Conservation (phyloP, 495 filamentous ascomycete genomes). For the Daldinia vernicosa region DNA sequence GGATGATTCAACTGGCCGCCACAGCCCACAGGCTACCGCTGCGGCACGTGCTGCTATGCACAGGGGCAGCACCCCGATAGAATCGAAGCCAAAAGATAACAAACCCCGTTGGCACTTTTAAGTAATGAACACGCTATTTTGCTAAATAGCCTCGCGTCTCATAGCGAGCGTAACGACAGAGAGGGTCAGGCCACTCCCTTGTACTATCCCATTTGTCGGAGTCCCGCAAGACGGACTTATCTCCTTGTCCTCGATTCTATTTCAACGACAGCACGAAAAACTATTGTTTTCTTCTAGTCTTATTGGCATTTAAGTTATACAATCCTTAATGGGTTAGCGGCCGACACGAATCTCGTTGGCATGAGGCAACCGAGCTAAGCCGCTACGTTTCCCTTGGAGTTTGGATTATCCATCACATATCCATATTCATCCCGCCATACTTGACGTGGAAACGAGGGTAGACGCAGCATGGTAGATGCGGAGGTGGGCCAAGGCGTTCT, state of each 20-base stretch:
- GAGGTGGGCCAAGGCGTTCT: constrained; percentile 33
- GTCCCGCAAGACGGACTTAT: constrained; percentile 27
- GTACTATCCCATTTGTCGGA: constrained; percentile 29
- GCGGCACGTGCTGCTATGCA: constrained; percentile 53
- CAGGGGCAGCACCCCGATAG: constrained; percentile 33
- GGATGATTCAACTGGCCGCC: constrained; percentile 45
- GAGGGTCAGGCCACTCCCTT: constrained; percentile 5
- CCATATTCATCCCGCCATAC: constrained; percentile 30
- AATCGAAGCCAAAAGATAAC: constrained; percentile 36
- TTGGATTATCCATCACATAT: constrained; percentile 19
- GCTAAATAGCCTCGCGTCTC: constrained; percentile 1
- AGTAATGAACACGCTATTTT: constrained; percentile 4
- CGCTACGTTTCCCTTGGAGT: constrained; percentile 20
- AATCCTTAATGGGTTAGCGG: constrained; percentile 18
- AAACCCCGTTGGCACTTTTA: constrained; percentile 41
- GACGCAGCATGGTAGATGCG: constrained; percentile 39
- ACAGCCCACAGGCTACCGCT: constrained; percentile 53
- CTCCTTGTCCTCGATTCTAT: constrained; percentile 33
- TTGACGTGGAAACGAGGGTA: constrained; percentile 41
- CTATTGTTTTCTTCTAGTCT: constrained; percentile 22
- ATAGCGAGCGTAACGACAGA: constrained; percentile 6
- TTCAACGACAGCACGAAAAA: constrained; percentile 33
- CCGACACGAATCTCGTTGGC: constrained; percentile 8
- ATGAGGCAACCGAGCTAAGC: constrained; percentile 7
- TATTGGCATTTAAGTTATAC: constrained; percentile 10